These are phyloP conservation scores for Sclerotinia subarctica DNA, from an alignment of 2,329 filamentous ascomycete genomes.

Conservation along the genomic window DNA sequence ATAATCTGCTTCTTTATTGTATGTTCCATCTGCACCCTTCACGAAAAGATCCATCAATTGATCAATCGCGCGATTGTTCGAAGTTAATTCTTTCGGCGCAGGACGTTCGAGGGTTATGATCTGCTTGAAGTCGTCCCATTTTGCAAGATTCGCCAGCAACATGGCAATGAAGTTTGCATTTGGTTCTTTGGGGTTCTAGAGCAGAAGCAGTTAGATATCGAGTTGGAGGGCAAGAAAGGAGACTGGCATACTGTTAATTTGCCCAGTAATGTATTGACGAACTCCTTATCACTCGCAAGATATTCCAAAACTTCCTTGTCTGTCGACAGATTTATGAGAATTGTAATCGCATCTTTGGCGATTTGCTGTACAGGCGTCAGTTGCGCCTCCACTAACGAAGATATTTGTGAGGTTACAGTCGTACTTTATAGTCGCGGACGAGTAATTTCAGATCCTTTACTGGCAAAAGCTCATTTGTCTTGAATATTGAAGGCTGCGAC, in stretches of 20 bases:
- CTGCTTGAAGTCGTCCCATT: slow-evolving; percentile 69
- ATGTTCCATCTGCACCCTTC: slow-evolving; percentile 76
- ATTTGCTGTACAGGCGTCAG: slow-evolving; percentile 59
- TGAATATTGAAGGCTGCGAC: slow-evolving; percentile 76
- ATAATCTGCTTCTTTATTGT: slow-evolving; percentile 82
- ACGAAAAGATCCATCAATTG: slow-evolving; percentile 96
- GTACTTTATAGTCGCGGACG: slow-evolving; percentile 76
- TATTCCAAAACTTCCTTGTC: slow-evolving; percentile 72
- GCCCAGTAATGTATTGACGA: slow-evolving; percentile 69
- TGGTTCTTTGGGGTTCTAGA: slow-evolving; percentile 66
- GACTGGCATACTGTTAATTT: slow-evolving; percentile 71
- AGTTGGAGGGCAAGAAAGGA: slow-evolving; percentile 20
- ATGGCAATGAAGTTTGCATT: slow-evolving; percentile 85
- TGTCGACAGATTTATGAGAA: slow-evolving; percentile 80
- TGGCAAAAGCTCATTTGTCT: slow-evolving; percentile 71
- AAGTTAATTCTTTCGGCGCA: slow-evolving; percentile 66
- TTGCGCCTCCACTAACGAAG: not conserved
- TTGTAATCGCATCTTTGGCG: slow-evolving; percentile 86
- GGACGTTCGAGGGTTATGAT: slow-evolving; percentile 67
- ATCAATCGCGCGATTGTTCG: slow-evolving; percentile 73
- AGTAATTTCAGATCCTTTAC: slow-evolving; percentile 85
- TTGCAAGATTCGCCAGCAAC: slow-evolving; percentile 88
- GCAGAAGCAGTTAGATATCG: not conserved
- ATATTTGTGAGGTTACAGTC: slow-evolving; percentile 35
- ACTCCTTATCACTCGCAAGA: slow-evolving; percentile 74